phyloP scores from a whole-genome alignment of 495 filamentous ascomycete species.

The Penicillium coprophilum region DNA sequence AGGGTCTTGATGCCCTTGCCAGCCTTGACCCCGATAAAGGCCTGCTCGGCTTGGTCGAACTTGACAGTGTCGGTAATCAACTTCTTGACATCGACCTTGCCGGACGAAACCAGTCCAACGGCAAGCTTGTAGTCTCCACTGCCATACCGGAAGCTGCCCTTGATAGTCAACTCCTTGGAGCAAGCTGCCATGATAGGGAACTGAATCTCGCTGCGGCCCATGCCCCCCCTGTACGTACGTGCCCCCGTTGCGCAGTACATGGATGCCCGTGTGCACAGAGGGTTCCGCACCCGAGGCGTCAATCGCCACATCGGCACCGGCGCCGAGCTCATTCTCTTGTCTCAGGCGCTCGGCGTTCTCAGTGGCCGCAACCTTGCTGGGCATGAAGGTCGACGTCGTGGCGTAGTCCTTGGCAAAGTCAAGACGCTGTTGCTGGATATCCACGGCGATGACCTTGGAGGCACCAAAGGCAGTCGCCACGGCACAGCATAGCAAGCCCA shows the following conservation, averaged over 20 bases:
- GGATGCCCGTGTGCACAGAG: slow-evolving; percentile 53
- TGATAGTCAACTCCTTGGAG: slow-evolving; percentile 53
- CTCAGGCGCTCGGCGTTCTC: slow-evolving; percentile 46
- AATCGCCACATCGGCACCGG: slow-evolving; percentile 56
- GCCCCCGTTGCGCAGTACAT: slow-evolving; percentile 52
- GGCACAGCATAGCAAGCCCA: slow-evolving; percentile 54
- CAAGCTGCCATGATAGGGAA: slow-evolving; percentile 59
- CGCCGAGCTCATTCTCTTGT: slow-evolving; percentile 43
- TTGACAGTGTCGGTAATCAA: slow-evolving; percentile 54
- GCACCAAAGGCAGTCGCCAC: slow-evolving; percentile 56
- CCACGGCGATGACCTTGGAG: slow-evolving; percentile 52
- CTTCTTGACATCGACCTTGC: slow-evolving; percentile 51
- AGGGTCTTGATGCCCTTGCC: slow-evolving; percentile 52
- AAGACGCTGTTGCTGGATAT: slow-evolving; percentile 52
- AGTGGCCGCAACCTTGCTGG: slow-evolving; percentile 32
- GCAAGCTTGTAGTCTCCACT: slow-evolving; percentile 57
- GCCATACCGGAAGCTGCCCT: slow-evolving; percentile 55
- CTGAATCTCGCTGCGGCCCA: slow-evolving; percentile 55
- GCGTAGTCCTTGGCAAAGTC: slow-evolving; percentile 53
- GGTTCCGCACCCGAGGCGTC: slow-evolving; percentile 58
- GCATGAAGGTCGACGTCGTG: slow-evolving; percentile 45
- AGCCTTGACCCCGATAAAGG: slow-evolving; percentile 48
- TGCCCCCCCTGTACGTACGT: slow-evolving; percentile 60
- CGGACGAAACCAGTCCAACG: slow-evolving; percentile 49
- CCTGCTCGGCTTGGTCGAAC: slow-evolving; percentile 54